Percentiles rank a stretch among this genome's conserved stretches.
These are phyloP conservation scores for Pseudocercospora pini-densiflorae DNA, from an alignment of 2,329 filamentous ascomycete genomes.

Conservation along the genomic window DNA sequence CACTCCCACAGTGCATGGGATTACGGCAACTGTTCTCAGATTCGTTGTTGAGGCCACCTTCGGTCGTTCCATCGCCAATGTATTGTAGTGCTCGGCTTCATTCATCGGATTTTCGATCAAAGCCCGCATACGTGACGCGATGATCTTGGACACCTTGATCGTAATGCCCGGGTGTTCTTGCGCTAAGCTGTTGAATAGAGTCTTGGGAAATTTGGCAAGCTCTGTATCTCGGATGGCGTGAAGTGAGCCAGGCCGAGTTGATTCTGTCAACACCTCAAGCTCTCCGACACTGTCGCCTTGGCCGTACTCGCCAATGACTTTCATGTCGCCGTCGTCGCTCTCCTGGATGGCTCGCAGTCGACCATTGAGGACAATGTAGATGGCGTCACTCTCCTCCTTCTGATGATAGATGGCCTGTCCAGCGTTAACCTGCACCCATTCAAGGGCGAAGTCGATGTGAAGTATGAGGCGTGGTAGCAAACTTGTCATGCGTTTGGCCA, in stretches of 20 bases:
- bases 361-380: slow-evolving; percentile 96
- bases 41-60: slow-evolving; percentile 87
- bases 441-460: slow-evolving; percentile 96
- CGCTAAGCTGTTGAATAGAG: slow-evolving; percentile 94
- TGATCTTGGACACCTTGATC: slow-evolving; percentile 98
- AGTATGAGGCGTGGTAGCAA: slow-evolving; percentile 87
- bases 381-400: slow-evolving; percentile 94
- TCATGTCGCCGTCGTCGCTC: slow-evolving; percentile 77
- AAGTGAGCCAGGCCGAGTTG: slow-evolving; percentile 83
- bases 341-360: slow-evolving; percentile 85
- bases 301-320: slow-evolving; percentile 87
- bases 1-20: slow-evolving; percentile 88
- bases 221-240: slow-evolving; percentile 98
- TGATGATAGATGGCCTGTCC: slow-evolving; percentile 95
- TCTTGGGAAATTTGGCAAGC: slow-evolving; percentile 92
- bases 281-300: slow-evolving; percentile 98
- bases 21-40: slow-evolving; percentile 85
- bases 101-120: slow-evolving; percentile 79
- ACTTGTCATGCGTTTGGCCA: slow-evolving; percentile 92
- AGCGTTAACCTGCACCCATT: slow-evolving; percentile 97
- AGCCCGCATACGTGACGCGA: slow-evolving; percentile 90
- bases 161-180: slow-evolving; percentile 98
- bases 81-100: slow-evolving; percentile 48
- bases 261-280: slow-evolving; percentile 95
- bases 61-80: slow-evolving; percentile 56